These are phyloP conservation scores for Drosera capensis DNA, from an alignment of 148 eudicot genomes.

Conservation along the genomic window DNA sequence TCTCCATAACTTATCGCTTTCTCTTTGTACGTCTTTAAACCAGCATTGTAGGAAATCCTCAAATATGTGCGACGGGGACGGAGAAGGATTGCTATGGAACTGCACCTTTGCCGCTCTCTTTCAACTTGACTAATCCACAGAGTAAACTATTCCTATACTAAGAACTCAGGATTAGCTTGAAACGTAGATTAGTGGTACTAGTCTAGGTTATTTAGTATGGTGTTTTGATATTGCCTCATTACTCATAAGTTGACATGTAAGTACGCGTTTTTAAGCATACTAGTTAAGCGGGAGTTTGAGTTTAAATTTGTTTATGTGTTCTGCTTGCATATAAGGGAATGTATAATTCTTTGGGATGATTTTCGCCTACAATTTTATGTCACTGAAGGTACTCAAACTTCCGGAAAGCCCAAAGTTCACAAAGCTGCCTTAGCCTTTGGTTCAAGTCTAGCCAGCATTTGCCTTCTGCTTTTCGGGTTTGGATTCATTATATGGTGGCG, in stretches of 20 bases:
- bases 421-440: constrained; percentile 49
- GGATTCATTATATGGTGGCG: constrained; percentile 42
- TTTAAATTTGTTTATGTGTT: no score
- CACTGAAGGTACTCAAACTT: constrained; percentile 18
- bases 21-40: constrained; percentile 4
- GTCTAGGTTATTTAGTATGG: no score
- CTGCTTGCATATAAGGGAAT: no score
- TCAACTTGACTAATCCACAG: constrained; percentile 33
- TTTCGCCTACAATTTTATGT: neutral
- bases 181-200: no score
- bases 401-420: constrained; percentile 26
- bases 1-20: neutral
- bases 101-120: constrained; percentile 46
- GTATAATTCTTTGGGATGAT: no score
- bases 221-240: no score
- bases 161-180: neutral
- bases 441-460: constrained; percentile 42
- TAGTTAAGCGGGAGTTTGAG: no score
- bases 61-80: constrained; percentile 34
- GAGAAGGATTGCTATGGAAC: constrained; percentile 38
- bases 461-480: constrained; percentile 31
- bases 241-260: no score
- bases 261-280: no score
- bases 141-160: constrained; percentile 12
- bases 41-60: constrained; percentile 53